Base-by-base conservation (phyloP, 2,329 filamentous ascomycete genomes). In the Colletotrichum lupini region DNA sequence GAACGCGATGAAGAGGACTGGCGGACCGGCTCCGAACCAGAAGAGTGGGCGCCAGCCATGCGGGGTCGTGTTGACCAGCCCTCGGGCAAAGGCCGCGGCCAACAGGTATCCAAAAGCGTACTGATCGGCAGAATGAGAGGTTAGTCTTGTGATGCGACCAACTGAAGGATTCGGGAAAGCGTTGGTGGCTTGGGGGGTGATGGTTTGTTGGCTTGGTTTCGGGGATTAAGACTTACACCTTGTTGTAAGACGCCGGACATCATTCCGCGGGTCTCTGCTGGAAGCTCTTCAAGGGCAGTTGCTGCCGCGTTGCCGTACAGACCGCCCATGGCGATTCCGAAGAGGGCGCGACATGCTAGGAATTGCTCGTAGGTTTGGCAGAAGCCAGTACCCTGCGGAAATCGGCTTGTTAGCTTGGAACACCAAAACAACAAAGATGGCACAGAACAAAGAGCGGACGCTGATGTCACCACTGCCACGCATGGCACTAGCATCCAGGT, bases 11-110 rank as follows among this genome's bases (percentile, higher is more conserved):
- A 97, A 92, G 37, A 97, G 81, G 2, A 95, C 87, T 0, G 95
- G 95, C 0, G 94, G 94, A 49, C 92, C 89, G 6, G 95, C 94
- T 14, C 92, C 95, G 81, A 97, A 97, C 95, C 95, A 98, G 86
- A 92, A 97, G 0, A 97, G 86, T 0, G 95, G 94, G 8, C 95
- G 88, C 95, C 95, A 98, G 65, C 88, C 91, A 79, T 97, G 92
- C 1, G 90, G 81, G 0, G 94, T 96, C 1, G 94, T 97, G 81
- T 93, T 85, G 62, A 95, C 90, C 7, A 97, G 87, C 5, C 87
- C 94, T 8, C 91, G 86, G 12, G 89, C 82, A 76, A 93, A 91
- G 16, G 89, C 88, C 0, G 88, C 83, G 2, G 86, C 86, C 12
- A 90, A 83, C 1, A 93, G 86, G 79, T 95, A 95, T 14, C 93